phyloP scores from a whole-genome alignment of 768 basidiomycete species.

The Agrocybe pediades region DNA sequence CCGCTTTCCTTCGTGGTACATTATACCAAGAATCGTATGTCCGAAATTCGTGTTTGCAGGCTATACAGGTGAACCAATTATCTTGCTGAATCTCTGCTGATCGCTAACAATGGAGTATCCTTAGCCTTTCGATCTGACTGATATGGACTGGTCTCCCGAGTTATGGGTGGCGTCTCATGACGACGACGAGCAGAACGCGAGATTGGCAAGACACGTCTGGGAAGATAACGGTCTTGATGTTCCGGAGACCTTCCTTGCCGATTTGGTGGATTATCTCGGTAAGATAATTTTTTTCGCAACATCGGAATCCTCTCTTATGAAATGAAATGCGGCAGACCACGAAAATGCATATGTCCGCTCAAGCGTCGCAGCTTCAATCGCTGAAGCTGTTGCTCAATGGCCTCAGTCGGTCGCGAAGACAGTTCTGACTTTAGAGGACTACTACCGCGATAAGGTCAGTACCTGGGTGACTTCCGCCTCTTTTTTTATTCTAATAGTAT shows the following conservation, averaged over 20 bases:
- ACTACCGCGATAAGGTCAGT: constrained; percentile 82
- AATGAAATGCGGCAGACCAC: constrained; percentile 60
- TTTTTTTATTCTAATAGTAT: not conserved
- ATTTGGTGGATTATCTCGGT: constrained; percentile 74
- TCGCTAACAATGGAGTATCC: constrained; percentile 2
- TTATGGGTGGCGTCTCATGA: constrained; percentile 91
- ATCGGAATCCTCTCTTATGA: not conserved
- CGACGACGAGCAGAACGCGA: constrained; percentile 80
- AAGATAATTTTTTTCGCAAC: constrained; percentile 17
- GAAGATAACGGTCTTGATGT: constrained; percentile 95
- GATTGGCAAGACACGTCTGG: constrained; percentile 83
- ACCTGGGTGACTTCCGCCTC: not conserved
- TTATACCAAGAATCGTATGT: constrained; percentile 87
- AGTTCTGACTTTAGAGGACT: constrained; percentile 57
- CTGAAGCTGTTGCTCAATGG: constrained; percentile 74
- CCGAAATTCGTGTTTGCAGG: constrained; percentile 86
- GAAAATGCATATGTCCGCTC: constrained; percentile 79
- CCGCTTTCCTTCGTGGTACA: constrained; percentile 69
- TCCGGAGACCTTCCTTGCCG: constrained; percentile 60
- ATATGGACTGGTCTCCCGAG: constrained; percentile 89
- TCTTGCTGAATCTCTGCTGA: not conserved
- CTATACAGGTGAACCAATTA: constrained; percentile 66
- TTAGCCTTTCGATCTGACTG: constrained; percentile 92
- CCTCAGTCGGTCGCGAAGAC: constrained; percentile 55
- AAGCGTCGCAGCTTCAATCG: constrained; percentile 70